These are phyloP conservation scores for Protomyces macrosporus DNA, from an alignment of 1,139 yeast genomes.

Conservation along the genomic window DNA sequence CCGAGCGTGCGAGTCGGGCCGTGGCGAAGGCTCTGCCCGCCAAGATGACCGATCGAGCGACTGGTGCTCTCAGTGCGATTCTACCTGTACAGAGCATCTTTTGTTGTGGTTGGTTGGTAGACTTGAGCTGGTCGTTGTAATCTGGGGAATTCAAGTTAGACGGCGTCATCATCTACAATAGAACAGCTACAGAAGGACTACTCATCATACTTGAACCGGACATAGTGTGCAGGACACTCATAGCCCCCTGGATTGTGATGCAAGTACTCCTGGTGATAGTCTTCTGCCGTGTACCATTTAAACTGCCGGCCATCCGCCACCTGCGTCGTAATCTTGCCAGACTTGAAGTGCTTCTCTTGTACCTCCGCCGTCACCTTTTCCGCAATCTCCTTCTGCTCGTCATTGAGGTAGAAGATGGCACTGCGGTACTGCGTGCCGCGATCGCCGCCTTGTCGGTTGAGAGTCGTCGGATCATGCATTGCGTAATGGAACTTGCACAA, in stretches of 20 bases:
- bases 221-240: constrained; percentile 38
- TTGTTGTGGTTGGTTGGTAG: no score
- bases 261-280: constrained; percentile 80
- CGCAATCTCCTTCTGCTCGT: constrained; percentile 48
- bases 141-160: no score
- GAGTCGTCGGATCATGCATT: constrained; percentile 73
- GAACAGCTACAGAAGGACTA: neutral
- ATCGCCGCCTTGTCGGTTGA: constrained; percentile 72
- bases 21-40: neutral
- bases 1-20: constrained; percentile 39
- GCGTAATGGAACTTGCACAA: constrained; percentile 74
- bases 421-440: constrained; percentile 79
- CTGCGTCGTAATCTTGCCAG: constrained; percentile 53
- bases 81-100: no score
- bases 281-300: constrained; percentile 74
- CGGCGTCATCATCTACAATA: no score
- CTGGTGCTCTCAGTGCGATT: neutral
- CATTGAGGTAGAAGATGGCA: constrained; percentile 59
- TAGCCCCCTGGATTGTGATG: constrained; percentile 68
- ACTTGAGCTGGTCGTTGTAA: no score
- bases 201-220: constrained; percentile 14
- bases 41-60: neutral
- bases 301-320: constrained; percentile 65
- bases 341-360: constrained; percentile 58
- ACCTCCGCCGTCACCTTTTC: constrained; percentile 40